Percentiles rank a stretch among this genome's conserved stretches.
Conservation (phyloP, 2,329 filamentous ascomycete genomes). For the Colletotrichum sp. region DNA sequence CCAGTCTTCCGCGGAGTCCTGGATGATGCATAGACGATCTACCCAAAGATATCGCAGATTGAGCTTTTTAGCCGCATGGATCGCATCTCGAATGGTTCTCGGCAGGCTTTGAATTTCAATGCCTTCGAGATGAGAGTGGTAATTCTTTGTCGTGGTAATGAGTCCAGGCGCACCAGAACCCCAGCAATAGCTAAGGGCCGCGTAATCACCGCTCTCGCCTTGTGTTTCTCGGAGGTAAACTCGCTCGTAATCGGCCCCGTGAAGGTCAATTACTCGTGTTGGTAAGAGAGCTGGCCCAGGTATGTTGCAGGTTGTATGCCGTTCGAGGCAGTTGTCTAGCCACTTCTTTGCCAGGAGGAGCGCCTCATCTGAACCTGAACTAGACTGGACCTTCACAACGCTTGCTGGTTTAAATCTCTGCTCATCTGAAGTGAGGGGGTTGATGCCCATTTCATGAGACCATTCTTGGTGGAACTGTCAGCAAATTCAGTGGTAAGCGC, state of each 20-base stretch:
- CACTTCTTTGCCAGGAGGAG: not conserved
- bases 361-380: not conserved
- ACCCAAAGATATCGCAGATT: not conserved
- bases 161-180: not conserved
- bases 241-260: accelerated
- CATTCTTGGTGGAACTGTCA: not conserved
- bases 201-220: accelerated
- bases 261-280: not conserved
- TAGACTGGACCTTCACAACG: not conserved
- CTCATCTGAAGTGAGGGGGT: not conserved
- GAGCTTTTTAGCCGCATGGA: not conserved
- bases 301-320: not conserved
- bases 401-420: accelerated
- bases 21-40: not conserved
- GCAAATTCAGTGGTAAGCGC: accelerated
- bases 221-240: not conserved
- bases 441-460: not conserved
- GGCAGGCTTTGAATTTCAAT: not conserved
- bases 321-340: not conserved
- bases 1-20: not conserved
- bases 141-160: not conserved
- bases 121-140: not conserved
- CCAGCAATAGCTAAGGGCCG: not conserved
- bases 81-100: accelerated
- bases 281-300: accelerated